Base-by-base conservation (phyloP, 1,284 basidiomycete species). In the Athelia psychrophila region DNA sequence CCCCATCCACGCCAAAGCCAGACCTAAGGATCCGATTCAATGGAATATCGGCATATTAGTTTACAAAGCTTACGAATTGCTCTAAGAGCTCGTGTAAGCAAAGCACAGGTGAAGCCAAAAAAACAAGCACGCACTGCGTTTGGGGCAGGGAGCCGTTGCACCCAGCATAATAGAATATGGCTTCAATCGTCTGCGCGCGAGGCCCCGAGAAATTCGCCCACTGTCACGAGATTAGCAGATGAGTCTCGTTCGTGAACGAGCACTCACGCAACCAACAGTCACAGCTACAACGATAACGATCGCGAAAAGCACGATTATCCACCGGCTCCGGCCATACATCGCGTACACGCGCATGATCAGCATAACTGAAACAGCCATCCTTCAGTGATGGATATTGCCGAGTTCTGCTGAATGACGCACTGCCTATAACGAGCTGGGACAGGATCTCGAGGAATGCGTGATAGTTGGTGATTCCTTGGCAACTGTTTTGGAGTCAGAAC, bases 331-430 rank as follows among this genome's bases (percentile, higher is more conserved):
- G 16, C 67, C 63, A 54, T 76, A 77, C 12, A 78, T 57, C 1
- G 75, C 75, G 48, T 76, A 76, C 20, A 70, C 71, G 12, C 76
- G 66, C 58, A 73, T 69, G n/a, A n/a, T n/a, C n/a, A n/a, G n/a
- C n/a, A n/a, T n/a, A n/a, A n/a, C n/a, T n/a, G n/a, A n/a, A n/a
- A n/a, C n/a, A n/a, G n/a, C n/a, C n/a, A n/a, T n/a, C n/a, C n/a
- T n/a, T n/a, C n/a, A n/a, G n/a, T n/a, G n/a, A n/a, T n/a, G n/a
- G n/a, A n/a, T n/a, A n/a, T n/a, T n/a, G n/a, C n/a, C n/a, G n/a
- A n/a, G n/a, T n/a, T n/a, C n/a, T n/a, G n/a, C n/a, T n/a, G n/a
- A 18, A 18, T 9, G 10, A 42, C 33, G 22, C 32, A 63, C 70
- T 46, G 53, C 68, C 65, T 27, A 72, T 68, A 22, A 73, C 48